A percentile compares a stretch with the other conserved stretches of the same genome.
These are phyloP conservation scores for Saccharomyces hybrid DNA, from an alignment of 1,139 yeast genomes.

Conservation along the genomic window DNA sequence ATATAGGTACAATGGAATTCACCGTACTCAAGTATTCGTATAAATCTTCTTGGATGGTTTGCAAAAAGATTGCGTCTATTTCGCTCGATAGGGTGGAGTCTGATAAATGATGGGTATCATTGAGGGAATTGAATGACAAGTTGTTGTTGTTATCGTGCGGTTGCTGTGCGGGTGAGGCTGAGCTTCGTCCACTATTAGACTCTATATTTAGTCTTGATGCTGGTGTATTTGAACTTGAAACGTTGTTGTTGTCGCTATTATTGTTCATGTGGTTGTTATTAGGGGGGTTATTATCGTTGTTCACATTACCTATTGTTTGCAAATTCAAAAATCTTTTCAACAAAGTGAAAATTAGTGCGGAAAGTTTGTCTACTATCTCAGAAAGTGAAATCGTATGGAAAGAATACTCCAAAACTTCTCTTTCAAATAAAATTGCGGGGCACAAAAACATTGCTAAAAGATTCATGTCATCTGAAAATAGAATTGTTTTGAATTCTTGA, in stretches of 20 bases:
- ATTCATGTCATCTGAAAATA: slow-evolving; percentile 12
- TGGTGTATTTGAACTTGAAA: neutral
- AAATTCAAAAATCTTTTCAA: slow-evolving; percentile 12
- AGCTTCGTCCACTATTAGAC: neutral
- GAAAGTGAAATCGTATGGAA: slow-evolving; percentile 16
- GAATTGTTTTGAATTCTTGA: slow-evolving; percentile 6
- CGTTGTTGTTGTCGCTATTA: slow-evolving; percentile 3
- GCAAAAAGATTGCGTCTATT: slow-evolving; percentile 5
- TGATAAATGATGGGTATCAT: neutral
- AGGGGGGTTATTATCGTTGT: neutral
- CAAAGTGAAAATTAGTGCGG: slow-evolving; percentile 6
- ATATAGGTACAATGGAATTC: slow-evolving; percentile 15
- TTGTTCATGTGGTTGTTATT: neutral
- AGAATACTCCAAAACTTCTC: slow-evolving; percentile 12
- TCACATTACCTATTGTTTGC: slow-evolving; percentile 3
- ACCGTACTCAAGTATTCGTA: slow-evolving; percentile 18
- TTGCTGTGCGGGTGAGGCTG: neutral
- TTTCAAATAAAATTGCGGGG: slow-evolving; percentile 16
- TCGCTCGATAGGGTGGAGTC: neutral
- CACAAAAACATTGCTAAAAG: slow-evolving; percentile 15
- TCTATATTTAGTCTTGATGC: neutral
- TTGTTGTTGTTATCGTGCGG: neutral
- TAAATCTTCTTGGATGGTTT: slow-evolving; percentile 14
- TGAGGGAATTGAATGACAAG: neutral
- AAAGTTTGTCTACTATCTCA: slow-evolving; percentile 14